These are phyloP conservation scores for Golubevia sp. DNA, from an alignment of 1,284 basidiomycete genomes.

Conservation along the genomic window DNA sequence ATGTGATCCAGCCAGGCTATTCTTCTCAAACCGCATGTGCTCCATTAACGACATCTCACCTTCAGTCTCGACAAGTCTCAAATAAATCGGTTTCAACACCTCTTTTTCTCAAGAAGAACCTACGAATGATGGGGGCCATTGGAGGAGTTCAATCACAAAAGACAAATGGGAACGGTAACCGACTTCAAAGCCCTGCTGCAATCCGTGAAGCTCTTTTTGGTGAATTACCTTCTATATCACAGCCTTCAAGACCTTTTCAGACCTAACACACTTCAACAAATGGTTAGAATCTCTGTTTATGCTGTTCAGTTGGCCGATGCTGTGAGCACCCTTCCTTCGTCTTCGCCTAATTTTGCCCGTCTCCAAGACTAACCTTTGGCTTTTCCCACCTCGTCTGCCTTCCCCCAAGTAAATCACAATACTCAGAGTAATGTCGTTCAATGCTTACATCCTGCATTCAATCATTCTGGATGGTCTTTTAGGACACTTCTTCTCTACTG, in stretches of 20 bases:
- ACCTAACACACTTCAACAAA: conserved; percentile 15
- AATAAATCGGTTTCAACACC: too few relatives aligned
- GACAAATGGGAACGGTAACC: too few relatives aligned
- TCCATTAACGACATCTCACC: too few relatives aligned
- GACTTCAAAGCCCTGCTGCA: too few relatives aligned
- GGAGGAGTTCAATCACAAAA: too few relatives aligned
- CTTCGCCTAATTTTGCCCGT: neutral
- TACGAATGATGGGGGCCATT: too few relatives aligned
- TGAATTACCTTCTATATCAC: too few relatives aligned
- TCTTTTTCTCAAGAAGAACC: too few relatives aligned
- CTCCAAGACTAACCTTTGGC: neutral
- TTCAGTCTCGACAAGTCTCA: too few relatives aligned
- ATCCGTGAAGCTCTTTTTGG: too few relatives aligned
- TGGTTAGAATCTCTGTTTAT: conserved; percentile 16
- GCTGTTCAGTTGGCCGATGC: conserved; percentile 18
- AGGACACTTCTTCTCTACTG: conserved; percentile 19
- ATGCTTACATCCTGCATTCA: conserved; percentile 21
- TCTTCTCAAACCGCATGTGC: too few relatives aligned
- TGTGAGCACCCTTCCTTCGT: conserved; percentile 8
- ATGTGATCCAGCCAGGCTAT: too few relatives aligned
- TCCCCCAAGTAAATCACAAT: conserved; percentile 20
- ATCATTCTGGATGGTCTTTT: conserved; percentile 19
- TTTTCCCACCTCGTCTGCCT: neutral
- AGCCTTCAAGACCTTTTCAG: conserved; percentile 8
- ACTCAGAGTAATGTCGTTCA: conserved; percentile 23